Evolutionary conservation across 345 rosid genomes (phyloP).

Genomic region (Clausena lansium): DNA sequence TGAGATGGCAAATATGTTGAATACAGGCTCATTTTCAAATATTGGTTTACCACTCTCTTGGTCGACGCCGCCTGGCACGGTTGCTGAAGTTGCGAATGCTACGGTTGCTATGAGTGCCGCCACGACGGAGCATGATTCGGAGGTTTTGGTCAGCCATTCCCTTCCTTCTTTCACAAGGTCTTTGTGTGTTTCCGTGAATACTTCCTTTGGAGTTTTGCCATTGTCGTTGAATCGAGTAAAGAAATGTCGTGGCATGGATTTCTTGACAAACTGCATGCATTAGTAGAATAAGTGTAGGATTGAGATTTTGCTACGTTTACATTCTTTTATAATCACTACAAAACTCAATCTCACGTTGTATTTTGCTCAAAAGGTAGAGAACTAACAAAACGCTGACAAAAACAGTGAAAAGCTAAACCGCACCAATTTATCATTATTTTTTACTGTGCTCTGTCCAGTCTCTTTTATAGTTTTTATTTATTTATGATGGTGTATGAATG

Average conservation of each 20-base stretch:
- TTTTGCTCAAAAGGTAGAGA: too few species aligned
- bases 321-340: too few species aligned
- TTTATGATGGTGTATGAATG: too few species aligned
- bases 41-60: not conserved
- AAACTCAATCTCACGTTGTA: too few species aligned
- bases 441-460: too few species aligned
- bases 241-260: constrained; percentile 22
- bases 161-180: constrained; percentile 15
- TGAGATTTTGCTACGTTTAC: too few species aligned
- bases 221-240: constrained; percentile 9
- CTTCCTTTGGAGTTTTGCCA: constrained; percentile 22
- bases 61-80: constrained; percentile 24
- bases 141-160: constrained; percentile 28
- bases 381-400: too few species aligned
- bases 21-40: not conserved
- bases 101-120: constrained; percentile 37
- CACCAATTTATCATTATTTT: too few species aligned
- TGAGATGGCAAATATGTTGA: constrained; percentile 19
- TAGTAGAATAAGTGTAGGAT: not conserved
- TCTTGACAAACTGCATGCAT: constrained; percentile 29
- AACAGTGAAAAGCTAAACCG: too few species aligned
- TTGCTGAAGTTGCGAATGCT: constrained; percentile 29
- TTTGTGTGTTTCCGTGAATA: constrained; percentile 18
- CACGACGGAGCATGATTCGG: constrained; percentile 32
- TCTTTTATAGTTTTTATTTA: too few species aligned